Conservation (phyloP, 768 basidiomycete genomes). For the Suillus placidus region DNA sequence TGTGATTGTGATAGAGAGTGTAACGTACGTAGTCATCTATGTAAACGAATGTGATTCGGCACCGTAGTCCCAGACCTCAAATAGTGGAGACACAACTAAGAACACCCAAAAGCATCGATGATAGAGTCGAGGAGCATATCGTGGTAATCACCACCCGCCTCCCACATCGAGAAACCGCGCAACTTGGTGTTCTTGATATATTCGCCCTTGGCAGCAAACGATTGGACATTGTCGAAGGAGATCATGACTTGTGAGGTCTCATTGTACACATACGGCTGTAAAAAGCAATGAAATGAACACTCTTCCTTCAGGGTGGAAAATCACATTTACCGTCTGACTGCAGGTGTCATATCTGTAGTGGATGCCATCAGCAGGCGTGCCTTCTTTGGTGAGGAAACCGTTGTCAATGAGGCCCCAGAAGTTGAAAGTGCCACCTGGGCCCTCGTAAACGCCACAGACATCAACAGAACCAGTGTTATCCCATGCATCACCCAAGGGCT, state of each 20-base stretch:
- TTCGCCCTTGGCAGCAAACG: constrained; percentile 62
- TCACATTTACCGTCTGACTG: constrained; percentile 65
- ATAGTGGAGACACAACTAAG: constrained; percentile 47
- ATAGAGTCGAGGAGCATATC: constrained; percentile 67
- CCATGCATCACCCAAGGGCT: constrained; percentile 60
- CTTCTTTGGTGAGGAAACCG: constrained; percentile 49
- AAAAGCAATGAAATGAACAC: constrained; percentile 12
- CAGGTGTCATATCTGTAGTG: constrained; percentile 62
- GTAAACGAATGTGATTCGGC: neutral
- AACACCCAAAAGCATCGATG: constrained; percentile 36
- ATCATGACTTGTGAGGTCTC: constrained; percentile 55
- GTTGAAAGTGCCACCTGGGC: constrained; percentile 55
- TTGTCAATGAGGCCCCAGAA: constrained; percentile 62
- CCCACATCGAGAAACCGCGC: constrained; percentile 74
- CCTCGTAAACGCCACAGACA: constrained; percentile 52
- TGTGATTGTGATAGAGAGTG: neutral
- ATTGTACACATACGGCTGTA: constrained; percentile 71
- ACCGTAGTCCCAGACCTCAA: neutral
- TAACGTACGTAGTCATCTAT: neutral
- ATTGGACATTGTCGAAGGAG: constrained; percentile 63
- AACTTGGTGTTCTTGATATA: constrained; percentile 58
- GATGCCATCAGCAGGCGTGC: constrained; percentile 46
- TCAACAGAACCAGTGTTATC: constrained; percentile 50
- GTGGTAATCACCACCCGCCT: constrained; percentile 66
- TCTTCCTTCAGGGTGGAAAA: neutral